Evolutionary conservation across 1,139 yeast genomes (phyloP).

Genomic region (Geotrichum armillariae): DNA sequence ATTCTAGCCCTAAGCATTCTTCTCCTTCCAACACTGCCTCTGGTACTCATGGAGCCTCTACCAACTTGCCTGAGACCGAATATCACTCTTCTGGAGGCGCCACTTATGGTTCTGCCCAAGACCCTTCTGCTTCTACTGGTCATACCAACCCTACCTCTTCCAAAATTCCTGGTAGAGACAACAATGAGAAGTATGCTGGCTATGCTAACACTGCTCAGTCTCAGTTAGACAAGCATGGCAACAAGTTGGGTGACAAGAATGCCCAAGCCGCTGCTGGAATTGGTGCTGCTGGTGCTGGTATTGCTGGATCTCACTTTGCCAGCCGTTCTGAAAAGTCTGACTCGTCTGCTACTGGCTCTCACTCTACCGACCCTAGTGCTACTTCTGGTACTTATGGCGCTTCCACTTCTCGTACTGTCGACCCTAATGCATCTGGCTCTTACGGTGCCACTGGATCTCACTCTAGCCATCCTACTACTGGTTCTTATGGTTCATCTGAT

Average conservation of each 20-base stretch:
- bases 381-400: not conserved
- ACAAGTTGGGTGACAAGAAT: not conserved
- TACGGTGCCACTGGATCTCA: not conserved
- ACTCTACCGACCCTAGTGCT: not conserved
- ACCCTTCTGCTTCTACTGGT: conserved; percentile 12
- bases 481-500: no score
- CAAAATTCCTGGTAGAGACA: conserved; percentile 15
- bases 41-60: not conserved
- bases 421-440: not conserved
- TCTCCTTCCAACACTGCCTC: not conserved
- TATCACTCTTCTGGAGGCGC: conserved; percentile 13
- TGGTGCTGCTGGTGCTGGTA: conserved; percentile 18
- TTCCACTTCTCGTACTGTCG: conserved; percentile 4
- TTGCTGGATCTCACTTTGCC: conserved; percentile 1
- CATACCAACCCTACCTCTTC: conserved; percentile 15
- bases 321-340: no score
- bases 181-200: conserved; percentile 9
- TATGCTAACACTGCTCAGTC: conserved; percentile 8
- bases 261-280: conserved; percentile 7
- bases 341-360: conserved; percentile 9
- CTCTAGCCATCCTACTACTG: not conserved
- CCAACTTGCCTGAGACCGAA: not conserved
- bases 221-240: conserved; percentile 8
- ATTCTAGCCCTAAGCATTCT: not conserved
- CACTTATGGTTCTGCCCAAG: conserved; percentile 7